Conservation (phyloP, 352 stramenopile species). For the Pythium guiyangense region DNA sequence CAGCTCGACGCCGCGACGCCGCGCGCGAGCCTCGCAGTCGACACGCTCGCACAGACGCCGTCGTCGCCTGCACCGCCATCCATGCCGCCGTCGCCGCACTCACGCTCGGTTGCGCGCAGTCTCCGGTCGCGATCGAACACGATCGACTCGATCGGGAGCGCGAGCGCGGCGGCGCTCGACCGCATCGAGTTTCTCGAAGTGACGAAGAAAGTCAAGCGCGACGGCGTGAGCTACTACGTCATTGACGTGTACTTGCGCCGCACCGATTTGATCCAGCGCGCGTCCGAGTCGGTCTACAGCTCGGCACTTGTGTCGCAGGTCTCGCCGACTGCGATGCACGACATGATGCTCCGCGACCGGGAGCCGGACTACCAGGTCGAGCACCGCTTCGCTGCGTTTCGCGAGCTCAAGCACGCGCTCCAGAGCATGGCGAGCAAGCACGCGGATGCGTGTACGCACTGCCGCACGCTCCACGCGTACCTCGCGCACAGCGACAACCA, state of each 20-base stretch:
- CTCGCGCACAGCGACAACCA: slow-evolving; percentile 7
- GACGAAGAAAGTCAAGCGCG: slow-evolving; percentile 14
- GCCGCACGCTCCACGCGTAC: slow-evolving; percentile 5
- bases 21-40: neutral
- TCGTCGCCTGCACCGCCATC: too few species aligned
- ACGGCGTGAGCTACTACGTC: slow-evolving; percentile 12
- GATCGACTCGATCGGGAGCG: neutral
- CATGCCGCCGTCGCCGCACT: neutral
- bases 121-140: neutral
- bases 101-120: neutral
- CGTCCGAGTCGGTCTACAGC: neutral
- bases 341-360: slow-evolving; percentile 4
- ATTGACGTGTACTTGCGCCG: slow-evolving; percentile 12
- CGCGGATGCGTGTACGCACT: neutral
- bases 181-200: slow-evolving; percentile 15
- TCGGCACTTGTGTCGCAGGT: slow-evolving; percentile 1
- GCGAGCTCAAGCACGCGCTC: slow-evolving; percentile 5
- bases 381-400: slow-evolving; percentile 15
- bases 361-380: slow-evolving; percentile 17
- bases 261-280: slow-evolving; percentile 3
- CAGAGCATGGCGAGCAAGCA: slow-evolving; percentile 3
- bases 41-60: too few species aligned
- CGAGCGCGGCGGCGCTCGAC: neutral
- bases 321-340: neutral
- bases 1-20: neutral